Conservation (phyloP, 169 alveolate species). For the Plasmodium vivax region DNA sequence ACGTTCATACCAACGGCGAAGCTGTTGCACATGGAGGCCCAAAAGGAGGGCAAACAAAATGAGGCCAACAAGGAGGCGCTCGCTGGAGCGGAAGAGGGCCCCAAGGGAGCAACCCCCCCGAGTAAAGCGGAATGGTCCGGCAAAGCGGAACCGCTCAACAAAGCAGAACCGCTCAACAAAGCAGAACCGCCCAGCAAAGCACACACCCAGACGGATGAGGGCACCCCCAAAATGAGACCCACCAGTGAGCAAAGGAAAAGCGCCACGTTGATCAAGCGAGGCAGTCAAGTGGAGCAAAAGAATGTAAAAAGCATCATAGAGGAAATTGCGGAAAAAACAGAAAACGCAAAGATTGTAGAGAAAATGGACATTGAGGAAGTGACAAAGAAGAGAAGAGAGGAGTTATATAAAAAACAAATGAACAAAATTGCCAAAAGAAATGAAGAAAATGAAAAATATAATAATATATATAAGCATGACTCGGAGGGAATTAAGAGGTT, state of each 20-base stretch:
- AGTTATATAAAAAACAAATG: slow-evolving; percentile 42
- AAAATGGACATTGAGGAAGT: slow-evolving; percentile 67
- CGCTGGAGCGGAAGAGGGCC: not conserved
- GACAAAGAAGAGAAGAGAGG: slow-evolving; percentile 53
- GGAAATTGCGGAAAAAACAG: slow-evolving; percentile 74
- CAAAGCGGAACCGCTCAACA: too few relatives aligned
- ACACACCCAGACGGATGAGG: not conserved
- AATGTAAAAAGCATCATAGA: slow-evolving; percentile 20
- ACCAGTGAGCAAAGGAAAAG: not conserved
- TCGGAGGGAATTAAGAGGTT: slow-evolving; percentile 16
- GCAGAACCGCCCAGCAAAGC: not conserved
- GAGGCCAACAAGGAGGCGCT: not conserved
- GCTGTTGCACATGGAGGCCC: slow-evolving; percentile 20
- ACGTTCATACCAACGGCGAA: slow-evolving; percentile 72
- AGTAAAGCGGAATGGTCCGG: not conserved
- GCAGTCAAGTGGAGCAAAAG: not conserved
- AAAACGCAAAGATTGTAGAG: slow-evolving; percentile 74
- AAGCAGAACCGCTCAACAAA: not conserved
- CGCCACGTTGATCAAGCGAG: not conserved
- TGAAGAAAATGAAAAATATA: slow-evolving; percentile 69
- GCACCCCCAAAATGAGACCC: not conserved
- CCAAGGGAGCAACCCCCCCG: not conserved
- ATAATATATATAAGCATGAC: slow-evolving; percentile 43
- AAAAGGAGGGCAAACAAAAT: slow-evolving; percentile 13
- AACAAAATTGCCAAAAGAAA: slow-evolving; percentile 57